Base-by-base conservation (phyloP, 2,329 filamentous ascomycete genomes). In the Penicillium sp. region DNA sequence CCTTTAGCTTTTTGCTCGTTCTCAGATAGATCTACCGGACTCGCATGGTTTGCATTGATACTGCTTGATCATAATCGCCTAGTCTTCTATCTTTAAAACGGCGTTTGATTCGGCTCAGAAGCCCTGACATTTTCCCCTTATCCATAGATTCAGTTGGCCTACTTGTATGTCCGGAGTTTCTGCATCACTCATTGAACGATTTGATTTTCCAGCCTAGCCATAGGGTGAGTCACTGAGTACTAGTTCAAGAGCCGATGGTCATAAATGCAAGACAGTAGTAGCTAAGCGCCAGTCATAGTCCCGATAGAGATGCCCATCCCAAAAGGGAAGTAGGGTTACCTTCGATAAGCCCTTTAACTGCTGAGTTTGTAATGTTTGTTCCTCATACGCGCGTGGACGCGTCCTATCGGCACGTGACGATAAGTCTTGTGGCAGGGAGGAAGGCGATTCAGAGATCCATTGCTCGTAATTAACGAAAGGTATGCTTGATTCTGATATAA, bases 391-490 rank as follows among this genome's bases (percentile, higher is more conserved):
- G 25, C 52, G 52, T 47, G 17, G 39, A 38, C 52, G 52, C 41
- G 52, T 22, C 7, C 17, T 55, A 55, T 55, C 52, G 12, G 17
- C 52, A 55, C 52, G 52, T 55, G 52, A 45, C n/a, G 41, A 55
- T 55, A 55, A 15, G 17, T 11, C 12, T n/a, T 7, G 12, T 25
- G 39, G 10, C 22, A 15, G 31, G 38, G 17, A 10, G 7, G 14
- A 20, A 25, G 20, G n/a, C 10, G 4, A 20, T 34, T 11, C 3
- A 42, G 12, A 17, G 17, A 39, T 28, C 20, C 14, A 17, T n/a
- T 28, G 22, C 7, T 17, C 11, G 48, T 25, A 4, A 3, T 15
- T 22, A 12, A 38, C 7, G 14, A 14, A 38, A 31, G 20, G 22
- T 50, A 8, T 7, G 17, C 14, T 20, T 4, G 28, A 37, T 31